Percentiles rank a stretch among this genome's conserved stretches.
phyloP scores from a whole-genome alignment of 2,329 filamentous ascomycete species.

The Fusarium dlaminii region DNA sequence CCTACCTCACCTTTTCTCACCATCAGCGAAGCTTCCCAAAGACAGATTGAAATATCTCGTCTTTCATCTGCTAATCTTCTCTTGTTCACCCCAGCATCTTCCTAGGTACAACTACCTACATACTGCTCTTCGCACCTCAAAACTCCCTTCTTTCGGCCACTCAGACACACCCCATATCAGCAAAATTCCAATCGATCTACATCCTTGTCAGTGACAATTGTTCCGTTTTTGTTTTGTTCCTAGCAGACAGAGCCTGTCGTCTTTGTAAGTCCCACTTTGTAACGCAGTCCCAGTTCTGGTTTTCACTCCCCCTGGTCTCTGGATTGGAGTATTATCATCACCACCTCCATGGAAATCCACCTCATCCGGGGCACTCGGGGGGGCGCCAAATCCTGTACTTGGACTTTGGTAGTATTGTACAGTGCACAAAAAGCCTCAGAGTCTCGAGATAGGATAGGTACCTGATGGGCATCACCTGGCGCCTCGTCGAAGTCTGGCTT shows the following conservation, averaged over 20 bases:
- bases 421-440: slow-evolving; percentile 23
- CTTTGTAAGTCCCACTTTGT: slow-evolving; percentile 27
- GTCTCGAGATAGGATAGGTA: neutral
- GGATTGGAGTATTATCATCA: slow-evolving; percentile 29
- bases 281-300: slow-evolving; percentile 5
- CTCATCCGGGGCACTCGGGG: slow-evolving; percentile 18
- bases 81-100: neutral
- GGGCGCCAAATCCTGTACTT: neutral
- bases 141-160: slow-evolving; percentile 7
- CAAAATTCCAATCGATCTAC: slow-evolving; percentile 22
- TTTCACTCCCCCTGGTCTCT: slow-evolving; percentile 17
- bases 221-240: slow-evolving; percentile 30
- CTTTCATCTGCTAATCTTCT: neutral
- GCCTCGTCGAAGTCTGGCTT: neutral
- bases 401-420: neutral
- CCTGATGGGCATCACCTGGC: neutral
- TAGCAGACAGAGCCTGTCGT: slow-evolving; percentile 3
- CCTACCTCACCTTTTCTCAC: neutral
- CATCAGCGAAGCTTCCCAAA: slow-evolving; percentile 16
- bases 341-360: slow-evolving; percentile 21
- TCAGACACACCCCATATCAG: slow-evolving; percentile 12
- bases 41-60: neutral
- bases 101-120: neutral
- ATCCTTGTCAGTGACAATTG: slow-evolving; percentile 21
- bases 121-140: neutral